Percentiles rank a stretch among this genome's conserved stretches.
These are phyloP conservation scores for Trypanosoma melophagium DNA, from an alignment of 208 protist species.

Conservation along the genomic window DNA sequence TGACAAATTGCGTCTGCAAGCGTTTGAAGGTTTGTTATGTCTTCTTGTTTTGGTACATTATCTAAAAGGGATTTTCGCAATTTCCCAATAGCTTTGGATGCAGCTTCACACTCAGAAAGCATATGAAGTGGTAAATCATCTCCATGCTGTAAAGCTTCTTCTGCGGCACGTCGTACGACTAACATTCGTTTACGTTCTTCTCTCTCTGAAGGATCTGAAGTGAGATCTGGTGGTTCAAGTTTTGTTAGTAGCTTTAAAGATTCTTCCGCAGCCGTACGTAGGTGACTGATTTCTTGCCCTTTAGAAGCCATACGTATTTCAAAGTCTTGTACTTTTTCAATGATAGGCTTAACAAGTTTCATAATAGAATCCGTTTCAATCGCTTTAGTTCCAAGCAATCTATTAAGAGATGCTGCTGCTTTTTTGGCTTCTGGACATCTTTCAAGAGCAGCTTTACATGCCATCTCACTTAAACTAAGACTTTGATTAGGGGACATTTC, in stretches of 20 bases:
- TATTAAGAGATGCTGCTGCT: background rate
- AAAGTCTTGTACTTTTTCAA: background rate
- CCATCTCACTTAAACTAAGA: background rate
- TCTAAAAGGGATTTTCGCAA: background rate
- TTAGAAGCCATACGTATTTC: background rate
- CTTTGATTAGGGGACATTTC: background rate
- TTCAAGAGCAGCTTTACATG: background rate
- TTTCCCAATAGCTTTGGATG: background rate
- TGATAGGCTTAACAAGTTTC: background rate
- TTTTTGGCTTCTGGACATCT: background rate
- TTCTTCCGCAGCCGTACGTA: background rate
- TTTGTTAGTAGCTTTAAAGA: background rate
- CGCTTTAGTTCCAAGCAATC: background rate
- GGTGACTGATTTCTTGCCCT: background rate
- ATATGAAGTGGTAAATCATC: background rate
- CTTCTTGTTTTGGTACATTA: background rate
- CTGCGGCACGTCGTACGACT: background rate
- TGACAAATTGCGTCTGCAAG: background rate
- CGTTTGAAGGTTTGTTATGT: background rate
- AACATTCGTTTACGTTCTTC: background rate
- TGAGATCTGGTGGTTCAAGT: background rate
- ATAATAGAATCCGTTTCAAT: background rate
- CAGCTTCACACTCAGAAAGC: background rate
- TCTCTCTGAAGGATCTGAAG: background rate
- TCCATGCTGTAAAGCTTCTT: background rate